phyloP scores from a whole-genome alignment of 1,139 yeast species.

The Kodamaea alishanica region DNA sequence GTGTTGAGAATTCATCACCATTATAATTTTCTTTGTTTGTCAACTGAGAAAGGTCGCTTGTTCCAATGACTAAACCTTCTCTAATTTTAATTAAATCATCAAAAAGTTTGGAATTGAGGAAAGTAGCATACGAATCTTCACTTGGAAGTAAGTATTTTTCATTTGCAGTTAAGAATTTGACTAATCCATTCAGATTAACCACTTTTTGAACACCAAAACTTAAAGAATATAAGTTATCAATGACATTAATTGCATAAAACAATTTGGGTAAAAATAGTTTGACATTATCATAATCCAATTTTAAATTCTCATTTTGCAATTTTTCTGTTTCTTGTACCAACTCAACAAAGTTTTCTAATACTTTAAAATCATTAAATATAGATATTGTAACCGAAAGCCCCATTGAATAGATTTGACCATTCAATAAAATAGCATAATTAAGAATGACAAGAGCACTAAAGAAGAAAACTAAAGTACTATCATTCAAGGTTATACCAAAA shows the following conservation, averaged over 20 bases:
- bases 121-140: slow-evolving; percentile 1
- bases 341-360: slow-evolving; percentile 38
- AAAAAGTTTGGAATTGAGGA: slow-evolving; percentile 9
- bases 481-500: slow-evolving; percentile 22
- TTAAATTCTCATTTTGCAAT: slow-evolving; percentile 4
- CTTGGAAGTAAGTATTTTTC: slow-evolving; percentile 13
- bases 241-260: slow-evolving; percentile 44
- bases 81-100: slow-evolving; percentile 21
- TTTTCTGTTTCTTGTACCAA: slow-evolving; percentile 17
- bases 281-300: slow-evolving; percentile 30
- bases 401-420: slow-evolving; percentile 55
- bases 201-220: slow-evolving; percentile 54
- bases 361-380: slow-evolving; percentile 56
- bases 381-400: slow-evolving; percentile 53
- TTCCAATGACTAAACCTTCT: slow-evolving; percentile 6
- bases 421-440: slow-evolving; percentile 54
- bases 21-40: not conserved
- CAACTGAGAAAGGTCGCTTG: not conserved
- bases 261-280: slow-evolving; percentile 47
- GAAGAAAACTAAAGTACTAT: slow-evolving; percentile 33
- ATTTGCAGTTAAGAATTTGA: slow-evolving; percentile 17
- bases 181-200: slow-evolving; percentile 16
- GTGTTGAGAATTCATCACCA: slow-evolving; percentile 11
- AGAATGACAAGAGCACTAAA: slow-evolving; percentile 48
- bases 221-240: slow-evolving; percentile 55